These are phyloP conservation scores for Aspergillus hiratsukae DNA, from an alignment of 2,329 filamentous ascomycete species.

Conservation along the genomic window DNA sequence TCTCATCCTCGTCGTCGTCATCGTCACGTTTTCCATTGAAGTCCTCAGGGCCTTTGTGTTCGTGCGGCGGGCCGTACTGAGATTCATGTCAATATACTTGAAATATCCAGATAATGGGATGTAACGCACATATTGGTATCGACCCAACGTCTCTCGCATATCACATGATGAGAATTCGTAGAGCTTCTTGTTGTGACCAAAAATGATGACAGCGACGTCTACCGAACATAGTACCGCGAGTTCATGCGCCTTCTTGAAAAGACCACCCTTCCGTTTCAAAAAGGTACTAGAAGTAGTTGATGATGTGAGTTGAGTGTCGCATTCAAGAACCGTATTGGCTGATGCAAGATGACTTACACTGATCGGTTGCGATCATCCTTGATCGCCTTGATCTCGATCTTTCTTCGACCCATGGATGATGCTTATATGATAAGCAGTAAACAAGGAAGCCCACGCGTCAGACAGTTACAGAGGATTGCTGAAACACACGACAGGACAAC, in stretches of 20 bases:
- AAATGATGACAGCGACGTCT: constrained; percentile 97
- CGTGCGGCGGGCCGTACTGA: constrained; percentile 89
- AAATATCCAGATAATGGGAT: constrained; percentile 1
- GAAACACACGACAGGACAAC: constrained; percentile 8
- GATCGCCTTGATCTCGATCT: constrained; percentile 99
- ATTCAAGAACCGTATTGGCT: not conserved
- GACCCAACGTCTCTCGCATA: constrained; percentile 82
- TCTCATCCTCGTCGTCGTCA: constrained; percentile 75
- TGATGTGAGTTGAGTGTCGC: constrained; percentile 3
- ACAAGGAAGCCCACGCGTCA: constrained; percentile 7
- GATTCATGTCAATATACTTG: constrained; percentile 9
- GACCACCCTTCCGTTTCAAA: constrained; percentile 93
- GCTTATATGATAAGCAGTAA: constrained; percentile 3
- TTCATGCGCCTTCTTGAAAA: constrained; percentile 99
- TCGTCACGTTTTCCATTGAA: constrained; percentile 74
- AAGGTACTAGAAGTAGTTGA: constrained; percentile 64
- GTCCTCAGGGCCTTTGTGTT: constrained; percentile 92
- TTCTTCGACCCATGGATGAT: constrained; percentile 80
- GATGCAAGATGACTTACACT: constrained; percentile 63
- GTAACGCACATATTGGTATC: constrained; percentile 81
- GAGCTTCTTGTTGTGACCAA: constrained; percentile 97
- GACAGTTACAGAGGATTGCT: constrained; percentile 5
- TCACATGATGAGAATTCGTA: constrained; percentile 96
- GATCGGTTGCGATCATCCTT: constrained; percentile 97
- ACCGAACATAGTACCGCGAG: constrained; percentile 96